A percentile compares a stretch with the other conserved stretches of the same genome.
Conservation (phyloP, 2,329 filamentous ascomycete species). For the Trichoderma breve region DNA sequence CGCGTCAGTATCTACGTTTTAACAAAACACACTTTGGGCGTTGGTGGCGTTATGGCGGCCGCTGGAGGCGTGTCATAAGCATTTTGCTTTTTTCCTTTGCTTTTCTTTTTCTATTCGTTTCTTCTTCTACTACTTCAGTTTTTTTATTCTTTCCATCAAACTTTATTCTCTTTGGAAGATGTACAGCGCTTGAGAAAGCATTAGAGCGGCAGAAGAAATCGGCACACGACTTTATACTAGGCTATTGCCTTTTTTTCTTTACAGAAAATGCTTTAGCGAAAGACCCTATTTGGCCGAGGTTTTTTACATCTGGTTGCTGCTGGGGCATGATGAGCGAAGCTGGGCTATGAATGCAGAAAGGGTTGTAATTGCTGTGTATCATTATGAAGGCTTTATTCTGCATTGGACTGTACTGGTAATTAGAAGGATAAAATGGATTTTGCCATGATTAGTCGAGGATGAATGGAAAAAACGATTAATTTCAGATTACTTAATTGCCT, state of each 20-base stretch:
- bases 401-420: conserved; percentile 14
- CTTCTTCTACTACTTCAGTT: not conserved
- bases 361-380: conserved; percentile 18
- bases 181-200: conserved; percentile 4
- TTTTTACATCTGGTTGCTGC: not conserved
- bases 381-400: conserved; percentile 20
- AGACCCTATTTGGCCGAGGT: not conserved
- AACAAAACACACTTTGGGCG: conserved; percentile 17
- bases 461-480: conserved; percentile 9
- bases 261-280: not conserved
- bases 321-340: not conserved
- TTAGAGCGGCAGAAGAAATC: conserved; percentile 10
- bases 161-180: conserved; percentile 11
- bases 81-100: conserved; percentile 10
- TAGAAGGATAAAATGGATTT: conserved; percentile 12
- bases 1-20: conserved; percentile 19
- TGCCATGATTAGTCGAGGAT: conserved; percentile 16
- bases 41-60: conserved; percentile 24
- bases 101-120: not conserved
- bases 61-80: conserved; percentile 20
- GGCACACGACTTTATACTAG: conserved; percentile 3
- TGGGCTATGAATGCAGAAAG: not conserved
- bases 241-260: not conserved
- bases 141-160: not conserved
- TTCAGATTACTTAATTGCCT: not conserved